Evolutionary conservation across 441 rosid species (phyloP).

Genomic region (Populus hybrid): DNA sequence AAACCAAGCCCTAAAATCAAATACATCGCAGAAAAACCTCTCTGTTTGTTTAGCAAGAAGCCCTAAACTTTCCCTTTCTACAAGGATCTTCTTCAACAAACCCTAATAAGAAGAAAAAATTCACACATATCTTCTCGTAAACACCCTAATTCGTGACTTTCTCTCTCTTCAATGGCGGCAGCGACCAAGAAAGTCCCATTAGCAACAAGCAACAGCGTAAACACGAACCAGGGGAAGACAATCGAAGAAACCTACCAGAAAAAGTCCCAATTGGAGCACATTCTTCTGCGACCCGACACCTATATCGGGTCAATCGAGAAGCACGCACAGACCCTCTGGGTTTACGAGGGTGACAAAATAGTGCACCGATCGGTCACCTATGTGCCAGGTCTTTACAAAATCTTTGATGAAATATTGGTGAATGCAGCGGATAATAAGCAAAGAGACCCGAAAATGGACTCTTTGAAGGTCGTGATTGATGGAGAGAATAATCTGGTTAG

Average conservation of each 20-base stretch:
- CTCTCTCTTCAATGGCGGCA: conserved; percentile 23
- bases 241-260: conserved; percentile 94
- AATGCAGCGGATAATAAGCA: conserved; percentile 96
- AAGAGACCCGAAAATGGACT: conserved; percentile 78
- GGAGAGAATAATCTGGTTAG: conserved; percentile 63
- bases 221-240: conserved; percentile 45
- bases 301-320: conserved; percentile 96
- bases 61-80: background rate
- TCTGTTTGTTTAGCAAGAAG: background rate
- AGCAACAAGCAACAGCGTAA: conserved; percentile 62
- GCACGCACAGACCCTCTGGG: conserved; percentile 82
- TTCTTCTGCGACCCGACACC: conserved; percentile 95
- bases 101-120: background rate
- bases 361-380: conserved; percentile 65
- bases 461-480: conserved; percentile 68
- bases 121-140: background rate
- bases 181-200: conserved; percentile 52
- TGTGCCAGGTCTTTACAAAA: conserved; percentile 96
- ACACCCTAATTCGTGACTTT: background rate
- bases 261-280: conserved; percentile 94
- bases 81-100: background rate
- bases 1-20: background rate
- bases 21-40: background rate
- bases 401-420: conserved; percentile 92
- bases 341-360: conserved; percentile 70